Evolutionary conservation across 257 asterid species (phyloP).

Genomic region (Eustoma russellianum): DNA sequence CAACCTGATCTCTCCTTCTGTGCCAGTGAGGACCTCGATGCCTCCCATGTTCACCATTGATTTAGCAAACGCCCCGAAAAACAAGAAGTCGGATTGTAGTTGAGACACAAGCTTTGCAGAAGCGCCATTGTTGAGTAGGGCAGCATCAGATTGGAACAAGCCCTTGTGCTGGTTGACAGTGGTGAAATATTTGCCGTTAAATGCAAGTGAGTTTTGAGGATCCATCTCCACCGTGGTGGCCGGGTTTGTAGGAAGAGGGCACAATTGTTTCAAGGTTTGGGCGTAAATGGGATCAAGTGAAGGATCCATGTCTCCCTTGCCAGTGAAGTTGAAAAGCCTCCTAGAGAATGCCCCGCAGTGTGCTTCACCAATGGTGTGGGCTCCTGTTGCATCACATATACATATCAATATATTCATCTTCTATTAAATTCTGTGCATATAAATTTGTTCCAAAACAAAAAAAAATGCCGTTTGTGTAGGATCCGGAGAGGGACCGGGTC

Average conservation of each 20-base stretch:
- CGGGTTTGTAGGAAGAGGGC: conserved; percentile 21
- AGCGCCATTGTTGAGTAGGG: conserved; percentile 23
- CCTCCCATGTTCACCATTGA: conserved; percentile 56
- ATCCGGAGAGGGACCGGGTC: too few relatives aligned
- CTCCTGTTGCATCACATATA: conserved; percentile 8
- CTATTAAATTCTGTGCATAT: not conserved
- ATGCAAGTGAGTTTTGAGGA: conserved; percentile 28
- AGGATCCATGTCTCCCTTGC: conserved; percentile 20
- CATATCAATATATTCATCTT: not conserved
- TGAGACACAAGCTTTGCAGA: conserved; percentile 15
- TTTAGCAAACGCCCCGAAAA: conserved; percentile 19
- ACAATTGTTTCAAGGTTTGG: conserved; percentile 7
- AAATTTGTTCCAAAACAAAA: not conserved
- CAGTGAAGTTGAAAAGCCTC: conserved; percentile 25
- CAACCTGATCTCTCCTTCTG: conserved; percentile 34
- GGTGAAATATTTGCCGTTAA: conserved; percentile 31
- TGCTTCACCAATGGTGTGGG: conserved; percentile 25
- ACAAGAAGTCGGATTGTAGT: conserved; percentile 13
- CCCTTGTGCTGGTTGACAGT: conserved; percentile 27
- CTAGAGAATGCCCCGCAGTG: conserved; percentile 16
- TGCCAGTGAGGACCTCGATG: conserved; percentile 31
- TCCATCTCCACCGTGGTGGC: conserved; percentile 38
- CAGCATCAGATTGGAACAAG: conserved; percentile 43
- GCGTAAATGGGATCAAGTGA: conserved; percentile 16
- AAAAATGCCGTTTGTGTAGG: too few relatives aligned